Conservation (phyloP, 192 early-diverging fungal species). For the Podochytrium sp. region DNA sequence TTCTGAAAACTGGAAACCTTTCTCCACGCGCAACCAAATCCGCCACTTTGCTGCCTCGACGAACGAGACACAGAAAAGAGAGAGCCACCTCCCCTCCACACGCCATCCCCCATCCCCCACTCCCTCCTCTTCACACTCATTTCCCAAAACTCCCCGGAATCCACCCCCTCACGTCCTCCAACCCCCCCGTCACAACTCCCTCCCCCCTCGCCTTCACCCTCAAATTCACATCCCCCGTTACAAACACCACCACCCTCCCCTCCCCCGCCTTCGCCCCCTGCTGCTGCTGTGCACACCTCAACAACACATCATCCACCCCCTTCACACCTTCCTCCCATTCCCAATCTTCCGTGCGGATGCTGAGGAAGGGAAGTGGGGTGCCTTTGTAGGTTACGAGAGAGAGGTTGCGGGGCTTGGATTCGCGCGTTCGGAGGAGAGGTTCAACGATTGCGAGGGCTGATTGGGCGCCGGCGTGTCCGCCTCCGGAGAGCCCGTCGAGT, state of each 20-base stretch:
- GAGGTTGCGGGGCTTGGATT: slow-evolving; percentile 27
- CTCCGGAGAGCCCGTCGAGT: slow-evolving; percentile 39
- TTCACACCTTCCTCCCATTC: slow-evolving; percentile 14
- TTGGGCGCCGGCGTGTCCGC: neutral
- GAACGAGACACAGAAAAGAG: no score
- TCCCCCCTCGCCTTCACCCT: slow-evolving; percentile 44
- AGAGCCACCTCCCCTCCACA: no score
- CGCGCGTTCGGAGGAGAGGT: slow-evolving; percentile 4
- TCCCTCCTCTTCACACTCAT: no score
- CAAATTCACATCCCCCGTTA: slow-evolving; percentile 53
- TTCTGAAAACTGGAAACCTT: no score
- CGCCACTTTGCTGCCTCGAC: no score
- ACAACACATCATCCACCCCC: slow-evolving; percentile 45
- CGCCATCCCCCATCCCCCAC: no score
- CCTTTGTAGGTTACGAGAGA: slow-evolving; percentile 42
- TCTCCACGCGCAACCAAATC: no score
- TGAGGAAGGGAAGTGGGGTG: slow-evolving; percentile 37
- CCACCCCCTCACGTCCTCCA: slow-evolving; percentile 23
- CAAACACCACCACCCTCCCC: slow-evolving; percentile 30
- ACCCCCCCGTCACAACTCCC: slow-evolving; percentile 29
- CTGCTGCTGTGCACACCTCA: slow-evolving; percentile 28
- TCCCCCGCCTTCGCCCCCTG: neutral
- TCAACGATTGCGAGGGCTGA: slow-evolving; percentile 29
- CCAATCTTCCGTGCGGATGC: slow-evolving; percentile 48
- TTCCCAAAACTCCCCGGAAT: no score